Conservation (phyloP, 129 eudicot genomes). For the Silybum marianum region DNA sequence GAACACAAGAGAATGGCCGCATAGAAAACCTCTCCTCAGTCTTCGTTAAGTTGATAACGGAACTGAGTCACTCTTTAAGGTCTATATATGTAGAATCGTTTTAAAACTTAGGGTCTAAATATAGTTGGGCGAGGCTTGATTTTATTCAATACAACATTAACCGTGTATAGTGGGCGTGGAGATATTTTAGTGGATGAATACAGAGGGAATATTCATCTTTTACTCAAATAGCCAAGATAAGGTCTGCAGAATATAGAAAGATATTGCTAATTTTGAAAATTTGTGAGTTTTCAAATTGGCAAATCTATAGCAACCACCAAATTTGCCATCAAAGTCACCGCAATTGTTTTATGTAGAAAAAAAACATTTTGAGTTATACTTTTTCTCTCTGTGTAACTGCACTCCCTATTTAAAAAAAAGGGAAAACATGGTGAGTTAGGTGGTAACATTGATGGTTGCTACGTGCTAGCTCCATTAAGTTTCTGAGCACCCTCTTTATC, state of each 20-base stretch:
- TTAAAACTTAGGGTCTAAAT: too few species aligned
- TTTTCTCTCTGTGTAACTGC: conserved; percentile 12
- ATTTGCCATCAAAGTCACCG: neutral
- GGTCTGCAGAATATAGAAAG: too few species aligned
- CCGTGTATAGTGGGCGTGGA: too few species aligned
- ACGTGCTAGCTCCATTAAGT: neutral
- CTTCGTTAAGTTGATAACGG: neutral
- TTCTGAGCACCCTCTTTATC: neutral
- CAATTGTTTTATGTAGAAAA: neutral
- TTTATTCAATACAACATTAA: too few species aligned
- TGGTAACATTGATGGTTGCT: neutral
- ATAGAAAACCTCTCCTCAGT: neutral
- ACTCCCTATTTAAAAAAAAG: neutral
- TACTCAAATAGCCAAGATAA: too few species aligned
- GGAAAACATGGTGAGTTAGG: neutral
- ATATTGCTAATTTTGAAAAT: too few species aligned
- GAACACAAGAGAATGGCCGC: neutral
- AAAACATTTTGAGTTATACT: neutral
- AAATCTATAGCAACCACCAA: conserved; percentile 9
- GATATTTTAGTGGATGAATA: too few species aligned
- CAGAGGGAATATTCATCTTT: too few species aligned
- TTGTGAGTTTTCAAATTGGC: neutral
- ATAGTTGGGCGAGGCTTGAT: too few species aligned
- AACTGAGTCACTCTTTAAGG: neutral
- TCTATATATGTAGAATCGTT: neutral